A percentile compares a stretch with the other conserved stretches of the same genome.
phyloP scores from a whole-genome alignment of 352 stramenopile species.

The Globisporangium spinosum region DNA sequence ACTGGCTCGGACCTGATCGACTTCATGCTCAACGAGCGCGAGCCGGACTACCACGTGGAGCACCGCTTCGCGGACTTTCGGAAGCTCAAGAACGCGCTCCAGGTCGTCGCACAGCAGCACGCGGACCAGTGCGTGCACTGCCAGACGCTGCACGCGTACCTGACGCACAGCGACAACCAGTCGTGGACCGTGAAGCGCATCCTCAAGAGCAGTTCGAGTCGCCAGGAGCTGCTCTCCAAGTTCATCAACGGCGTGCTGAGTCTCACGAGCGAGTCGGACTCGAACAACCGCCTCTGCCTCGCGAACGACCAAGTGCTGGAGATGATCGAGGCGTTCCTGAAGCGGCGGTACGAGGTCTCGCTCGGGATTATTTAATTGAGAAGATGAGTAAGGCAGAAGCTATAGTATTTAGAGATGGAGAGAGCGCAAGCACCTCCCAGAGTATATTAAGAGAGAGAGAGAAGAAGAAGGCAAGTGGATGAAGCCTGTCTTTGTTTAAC shows the following conservation, averaged over 20 bases:
- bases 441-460: neutral
- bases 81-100: constrained; percentile 9
- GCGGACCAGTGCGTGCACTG: neutral
- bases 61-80: constrained; percentile 19
- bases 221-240: constrained; percentile 12
- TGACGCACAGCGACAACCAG: constrained; percentile 11
- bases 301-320: constrained; percentile 9
- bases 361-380: constrained; percentile 17
- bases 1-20: neutral
- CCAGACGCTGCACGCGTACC: constrained; percentile 9
- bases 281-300: constrained; percentile 4
- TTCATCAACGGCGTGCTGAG: constrained; percentile 18
- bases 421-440: neutral
- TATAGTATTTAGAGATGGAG: neutral
- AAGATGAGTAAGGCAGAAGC: neutral
- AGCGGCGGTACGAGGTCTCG: neutral
- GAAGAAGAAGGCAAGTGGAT: neutral
- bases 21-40: constrained; percentile 7
- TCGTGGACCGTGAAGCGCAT: constrained; percentile 14
- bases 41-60: constrained; percentile 21
- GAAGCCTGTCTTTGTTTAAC: neutral
- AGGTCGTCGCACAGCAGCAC: constrained; percentile 4
- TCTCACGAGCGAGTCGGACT: constrained; percentile 13
- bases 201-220: neutral
- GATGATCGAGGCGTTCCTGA: constrained; percentile 17